Conservation (phyloP, 2,329 filamentous ascomycete genomes). For the Sordariomycetes sp. region DNA sequence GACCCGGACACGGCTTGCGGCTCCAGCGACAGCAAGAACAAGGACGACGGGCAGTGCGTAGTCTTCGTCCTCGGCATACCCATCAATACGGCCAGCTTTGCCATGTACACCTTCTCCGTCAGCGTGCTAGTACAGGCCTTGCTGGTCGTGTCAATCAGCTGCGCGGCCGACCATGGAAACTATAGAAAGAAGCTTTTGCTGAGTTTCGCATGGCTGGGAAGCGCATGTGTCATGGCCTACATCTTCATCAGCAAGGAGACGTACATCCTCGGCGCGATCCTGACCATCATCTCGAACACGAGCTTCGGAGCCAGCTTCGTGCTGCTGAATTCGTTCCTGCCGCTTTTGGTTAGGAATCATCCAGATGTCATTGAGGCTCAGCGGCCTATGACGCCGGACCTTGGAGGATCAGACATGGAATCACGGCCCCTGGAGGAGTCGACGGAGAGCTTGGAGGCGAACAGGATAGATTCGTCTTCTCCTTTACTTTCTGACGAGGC, state of each 20-base stretch:
- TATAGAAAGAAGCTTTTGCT: constrained; percentile 85
- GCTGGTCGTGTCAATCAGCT: constrained; percentile 91
- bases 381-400: constrained; percentile 16
- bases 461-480: constrained; percentile 31
- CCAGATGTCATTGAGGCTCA: constrained; percentile 35
- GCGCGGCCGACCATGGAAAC: constrained; percentile 86
- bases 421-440: constrained; percentile 25
- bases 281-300: constrained; percentile 87
- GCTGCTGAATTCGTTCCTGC: constrained; percentile 88
- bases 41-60: constrained; percentile 62
- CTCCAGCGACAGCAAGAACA: constrained; percentile 45
- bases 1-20: constrained; percentile 71
- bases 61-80: constrained; percentile 73
- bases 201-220: constrained; percentile 74
- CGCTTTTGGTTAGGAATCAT: constrained; percentile 82
- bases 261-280: constrained; percentile 72
- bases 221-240: constrained; percentile 80
- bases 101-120: constrained; percentile 96
- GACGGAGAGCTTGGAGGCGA: constrained; percentile 15
- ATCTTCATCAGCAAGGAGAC: constrained; percentile 65
- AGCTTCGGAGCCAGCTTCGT: constrained; percentile 95
- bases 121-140: constrained; percentile 84
- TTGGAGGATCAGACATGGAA: constrained; percentile 20
- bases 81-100: constrained; percentile 93
- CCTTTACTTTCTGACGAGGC: constrained; percentile 32